Evolutionary conservation across 1,284 basidiomycete species (phyloP).

Genomic region (Cryptococcus sp.): DNA sequence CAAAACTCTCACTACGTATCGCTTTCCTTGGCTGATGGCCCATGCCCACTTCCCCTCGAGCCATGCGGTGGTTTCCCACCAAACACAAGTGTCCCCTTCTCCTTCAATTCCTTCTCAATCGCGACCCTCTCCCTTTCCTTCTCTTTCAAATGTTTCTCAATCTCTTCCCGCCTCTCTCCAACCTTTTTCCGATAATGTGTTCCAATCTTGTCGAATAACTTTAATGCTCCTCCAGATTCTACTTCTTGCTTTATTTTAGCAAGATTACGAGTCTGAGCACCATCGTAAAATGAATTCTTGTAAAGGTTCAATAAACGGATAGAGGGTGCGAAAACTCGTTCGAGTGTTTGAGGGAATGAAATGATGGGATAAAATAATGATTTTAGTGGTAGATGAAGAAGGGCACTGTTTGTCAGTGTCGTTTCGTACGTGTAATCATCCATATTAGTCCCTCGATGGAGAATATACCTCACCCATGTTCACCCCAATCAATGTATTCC

Average conservation of each 20-base stretch:
- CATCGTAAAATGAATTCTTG: slow-evolving; percentile 26
- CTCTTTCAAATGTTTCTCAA: neutral
- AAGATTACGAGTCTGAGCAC: slow-evolving; percentile 23
- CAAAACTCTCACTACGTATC: no score
- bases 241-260: slow-evolving; percentile 17
- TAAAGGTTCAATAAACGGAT: slow-evolving; percentile 24
- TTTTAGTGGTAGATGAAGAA: slow-evolving; percentile 35
- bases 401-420: slow-evolving; percentile 12
- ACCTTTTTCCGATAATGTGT: slow-evolving; percentile 17
- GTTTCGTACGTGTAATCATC: slow-evolving; percentile 2
- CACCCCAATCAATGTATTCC: slow-evolving; percentile 38
- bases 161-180: slow-evolving; percentile 53
- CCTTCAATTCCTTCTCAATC: neutral
- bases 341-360: slow-evolving; percentile 15
- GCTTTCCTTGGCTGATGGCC: no score
- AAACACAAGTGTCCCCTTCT: no score
- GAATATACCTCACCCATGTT: slow-evolving; percentile 43
- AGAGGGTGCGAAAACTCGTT: slow-evolving; percentile 25
- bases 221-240: slow-evolving; percentile 18
- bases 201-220: slow-evolving; percentile 23
- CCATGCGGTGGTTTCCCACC: no score
- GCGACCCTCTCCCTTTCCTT: neutral
- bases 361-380: slow-evolving; percentile 33
- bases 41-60: no score
- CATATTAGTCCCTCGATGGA: no score